Evolutionary conservation across 2,329 filamentous ascomycete species (phyloP), one percentile per base, ranked within the genome.

Genomic region (Cylindrodendrum hubeiense): DNA sequence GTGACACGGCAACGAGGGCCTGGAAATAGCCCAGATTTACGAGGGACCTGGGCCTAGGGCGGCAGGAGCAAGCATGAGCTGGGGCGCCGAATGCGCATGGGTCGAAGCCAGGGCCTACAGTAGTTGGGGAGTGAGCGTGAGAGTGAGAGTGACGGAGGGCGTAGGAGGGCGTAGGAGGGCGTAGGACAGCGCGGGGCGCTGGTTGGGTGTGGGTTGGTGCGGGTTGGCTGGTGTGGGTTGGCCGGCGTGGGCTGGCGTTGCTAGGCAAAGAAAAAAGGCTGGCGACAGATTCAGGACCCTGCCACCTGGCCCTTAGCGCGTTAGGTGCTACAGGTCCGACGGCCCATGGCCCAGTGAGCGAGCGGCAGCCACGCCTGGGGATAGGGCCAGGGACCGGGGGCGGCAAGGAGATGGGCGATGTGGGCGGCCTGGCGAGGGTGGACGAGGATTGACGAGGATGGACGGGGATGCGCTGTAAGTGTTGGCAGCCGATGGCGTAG

Each of bases 1-100:
- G 66, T 67, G 67, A 68, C 68, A 69, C 55, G 51, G 54, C 56
- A 59, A 60, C 53, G 63, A 46, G 67, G 30, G 66, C 19, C 24
- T 51, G 57, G 53, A 50, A 59, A 44, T 39, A 58, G 60, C 39
- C 50, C 61, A 37, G 55, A 49, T 60, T 54, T 65, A 56, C 62
- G 51, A 65, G 52, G 46, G 37, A 51, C 28, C 44, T 34, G 46
- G 52, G 21, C 33, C 46, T 44, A 37, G 49, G 21, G 49, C 28
- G 46, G 52, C 52, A 13, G 30, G 44, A 17, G 30, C 28, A 19
- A 34, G 60, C 37, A 34, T 9, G 28, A 44, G 34, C 12, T 33
- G 30, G 46, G 33, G n/a, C 15, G 37, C n/a, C 3, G 37, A n/a
- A 44, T 17, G 39, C 17, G 47, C 53, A 52, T 24, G 53, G 24